Base-by-base conservation (phyloP, 805 yeast genomes). In the Candida loeiensis region DNA sequence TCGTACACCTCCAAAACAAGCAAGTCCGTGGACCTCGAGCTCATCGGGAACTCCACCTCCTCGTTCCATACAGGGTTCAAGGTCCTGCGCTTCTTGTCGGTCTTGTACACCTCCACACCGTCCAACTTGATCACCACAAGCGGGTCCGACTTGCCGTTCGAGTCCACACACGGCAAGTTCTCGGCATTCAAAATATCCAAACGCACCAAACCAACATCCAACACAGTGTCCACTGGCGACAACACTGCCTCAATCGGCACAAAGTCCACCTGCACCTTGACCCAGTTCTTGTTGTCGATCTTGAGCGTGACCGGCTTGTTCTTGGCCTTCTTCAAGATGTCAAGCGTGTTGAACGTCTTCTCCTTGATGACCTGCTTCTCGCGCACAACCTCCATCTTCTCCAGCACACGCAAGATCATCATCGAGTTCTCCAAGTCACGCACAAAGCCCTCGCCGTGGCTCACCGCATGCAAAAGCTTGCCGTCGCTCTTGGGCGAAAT, bases 1-100 rank as follows among this genome's bases (percentile, higher is more conserved):
- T 85, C 93, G 52, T 63, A 76, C 13, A 81, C 77, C 33, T 72
- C 73, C 17, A 81, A 49, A 24, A 59, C 45, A 20, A 83, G 56
- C 13, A 63, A 51, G 18, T 75, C 65, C 54, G 84, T 73, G 2
- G 79, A 64, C 58, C 87, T 76, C 0, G 93, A 82, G 26, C 76
- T 70, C 43, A 85, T 59, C 3, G 85, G 80, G 48, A 87, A 60
- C 3, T 69, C 70, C 17, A 76, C 66, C 6, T 65, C 59, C 51
- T 86, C 93, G 56, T 86, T 81, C 90, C 93, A 89, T 8, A 71
- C 73, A 13, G 95, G 95, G 41, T 77, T 69, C 49, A 85, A 65
- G 0, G 85, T 77, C 56, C 78, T 84, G 62, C 82, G 82, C 44
- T 79, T 67, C 40, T 74, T 74, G 42, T 74, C 79, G 8, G 85